Percentiles rank a stretch among this genome's conserved stretches.
These are phyloP conservation scores for Jaenimonas drosophilae DNA, from an alignment of 208 protist species.

Conservation along the genomic window DNA sequence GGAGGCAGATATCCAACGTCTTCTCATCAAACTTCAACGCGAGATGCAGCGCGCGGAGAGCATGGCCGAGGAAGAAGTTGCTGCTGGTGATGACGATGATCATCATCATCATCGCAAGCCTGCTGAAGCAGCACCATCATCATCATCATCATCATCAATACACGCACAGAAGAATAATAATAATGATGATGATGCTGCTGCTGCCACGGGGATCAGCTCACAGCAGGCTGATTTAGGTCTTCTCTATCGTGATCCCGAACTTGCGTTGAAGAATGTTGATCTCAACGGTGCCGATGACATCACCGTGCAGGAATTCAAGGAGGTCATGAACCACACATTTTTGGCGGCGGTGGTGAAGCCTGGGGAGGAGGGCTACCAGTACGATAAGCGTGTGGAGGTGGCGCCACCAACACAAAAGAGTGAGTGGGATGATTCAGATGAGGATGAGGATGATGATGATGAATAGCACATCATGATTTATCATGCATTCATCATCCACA, in stretches of 20 bases:
- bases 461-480: too few relatives aligned
- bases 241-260: slow-evolving; percentile 82
- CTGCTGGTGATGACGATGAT: background rate
- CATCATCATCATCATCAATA: slow-evolving; percentile 3
- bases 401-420: slow-evolving; percentile 48
- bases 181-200: background rate
- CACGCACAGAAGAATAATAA: too few relatives aligned
- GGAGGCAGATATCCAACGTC: slow-evolving; percentile 43
- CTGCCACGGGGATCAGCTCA: slow-evolving; percentile 1
- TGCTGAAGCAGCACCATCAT: background rate
- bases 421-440: slow-evolving; percentile 77
- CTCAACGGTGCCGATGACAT: slow-evolving; percentile 83
- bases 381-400: slow-evolving; percentile 78
- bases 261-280: slow-evolving; percentile 78
- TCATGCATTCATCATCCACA: too few relatives aligned
- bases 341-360: slow-evolving; percentile 50
- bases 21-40: slow-evolving; percentile 54
- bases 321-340: slow-evolving; percentile 80
- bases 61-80: background rate
- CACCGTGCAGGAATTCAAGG: slow-evolving; percentile 84
- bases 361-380: slow-evolving; percentile 76
- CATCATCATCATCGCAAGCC: background rate
- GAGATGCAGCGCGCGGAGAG: slow-evolving; percentile 13
- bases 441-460: slow-evolving; percentile 1
- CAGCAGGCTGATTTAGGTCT: slow-evolving; percentile 84